Evolutionary conservation across 306 rosid genomes (phyloP).

Genomic region (Begonia peltatifolia): DNA sequence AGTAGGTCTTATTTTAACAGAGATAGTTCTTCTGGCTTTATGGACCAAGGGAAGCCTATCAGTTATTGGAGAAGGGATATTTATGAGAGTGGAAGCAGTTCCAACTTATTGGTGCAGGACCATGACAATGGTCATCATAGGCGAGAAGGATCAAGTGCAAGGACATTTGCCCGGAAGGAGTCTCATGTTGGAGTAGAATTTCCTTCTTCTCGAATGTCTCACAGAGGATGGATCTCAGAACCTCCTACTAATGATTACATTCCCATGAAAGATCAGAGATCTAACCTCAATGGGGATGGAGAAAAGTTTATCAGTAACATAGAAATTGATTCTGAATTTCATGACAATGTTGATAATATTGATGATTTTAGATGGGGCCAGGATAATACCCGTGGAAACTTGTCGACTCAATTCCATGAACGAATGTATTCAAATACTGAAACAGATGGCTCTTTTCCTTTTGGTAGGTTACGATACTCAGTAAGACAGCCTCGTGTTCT

Average conservation of each 20-base stretch:
- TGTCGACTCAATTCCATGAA: slow-evolving; percentile 49
- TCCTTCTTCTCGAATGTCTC: slow-evolving; percentile 35
- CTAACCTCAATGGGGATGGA: slow-evolving; percentile 58
- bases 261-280: slow-evolving; percentile 46
- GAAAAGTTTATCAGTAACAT: slow-evolving; percentile 46
- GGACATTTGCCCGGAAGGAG: slow-evolving; percentile 53
- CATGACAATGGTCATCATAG: slow-evolving; percentile 38
- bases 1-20: slow-evolving; percentile 39
- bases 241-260: slow-evolving; percentile 44
- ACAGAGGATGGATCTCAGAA: slow-evolving; percentile 45
- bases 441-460: slow-evolving; percentile 50
- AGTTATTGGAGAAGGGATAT: slow-evolving; percentile 74
- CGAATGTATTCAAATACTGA: slow-evolving; percentile 46
- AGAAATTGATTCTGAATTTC: slow-evolving; percentile 55
- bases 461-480: slow-evolving; percentile 71
- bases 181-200: slow-evolving; percentile 41
- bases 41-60: slow-evolving; percentile 54
- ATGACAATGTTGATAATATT: slow-evolving; percentile 55
- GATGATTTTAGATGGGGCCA: slow-evolving; percentile 61
- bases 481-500: slow-evolving; percentile 89
- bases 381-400: slow-evolving; percentile 34
- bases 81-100: slow-evolving; percentile 54
- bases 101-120: slow-evolving; percentile 41
- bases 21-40: slow-evolving; percentile 39
- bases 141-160: slow-evolving; percentile 48